Base-by-base conservation (phyloP, 2,329 filamentous ascomycete genomes). In the Chrysoporthe cubensis region DNA sequence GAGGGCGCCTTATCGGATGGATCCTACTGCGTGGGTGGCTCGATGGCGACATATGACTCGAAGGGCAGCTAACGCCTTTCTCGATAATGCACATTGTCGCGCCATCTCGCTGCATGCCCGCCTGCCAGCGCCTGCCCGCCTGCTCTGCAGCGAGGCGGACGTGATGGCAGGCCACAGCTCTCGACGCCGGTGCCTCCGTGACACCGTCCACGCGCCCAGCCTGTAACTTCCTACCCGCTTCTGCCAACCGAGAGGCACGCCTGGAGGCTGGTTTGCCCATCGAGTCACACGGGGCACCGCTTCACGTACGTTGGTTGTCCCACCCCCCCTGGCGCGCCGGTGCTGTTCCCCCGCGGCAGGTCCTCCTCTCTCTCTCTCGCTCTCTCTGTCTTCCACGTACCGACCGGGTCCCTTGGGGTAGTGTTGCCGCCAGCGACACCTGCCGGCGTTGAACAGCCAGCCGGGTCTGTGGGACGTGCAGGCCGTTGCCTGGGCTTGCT, bases 401-500 rank as follows among this genome's bases (percentile, higher is more conserved):
- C 57, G n/a, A 59, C n/a, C n/a, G 44, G 26, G 56, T 37, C 32
- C 56, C 9, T 57, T 4, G 52, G 52, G 26, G 26, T 26, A 2
- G 26, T 26, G 26, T 2, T 34, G 26, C 34, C 9, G 52, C 52
- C 16, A 48, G 43, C 37, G 44, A 50, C 59, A 57, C 64, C 63
- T 42, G 64, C 54, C 64, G 44, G 26, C 46, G 37, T 26, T 48
- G 60, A 54, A 48, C 42, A 63, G 54, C 37, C 34, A 63, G 54
- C 37, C 34, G 65, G 34, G n/a, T 44, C 34, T 62, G 65, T 67
- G 64, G 62, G 50, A 67, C 67, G 57, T 60, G 43, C 61, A 66
- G 64, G 50, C 62, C 61, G 67, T 67, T 64, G 26, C 26, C 26
- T 26, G 61, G 16, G 42, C 58, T 50, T 57, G 65, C 57, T 69